phyloP scores from a whole-genome alignment of 331 rosid genomes.

The Malus hybrid region DNA sequence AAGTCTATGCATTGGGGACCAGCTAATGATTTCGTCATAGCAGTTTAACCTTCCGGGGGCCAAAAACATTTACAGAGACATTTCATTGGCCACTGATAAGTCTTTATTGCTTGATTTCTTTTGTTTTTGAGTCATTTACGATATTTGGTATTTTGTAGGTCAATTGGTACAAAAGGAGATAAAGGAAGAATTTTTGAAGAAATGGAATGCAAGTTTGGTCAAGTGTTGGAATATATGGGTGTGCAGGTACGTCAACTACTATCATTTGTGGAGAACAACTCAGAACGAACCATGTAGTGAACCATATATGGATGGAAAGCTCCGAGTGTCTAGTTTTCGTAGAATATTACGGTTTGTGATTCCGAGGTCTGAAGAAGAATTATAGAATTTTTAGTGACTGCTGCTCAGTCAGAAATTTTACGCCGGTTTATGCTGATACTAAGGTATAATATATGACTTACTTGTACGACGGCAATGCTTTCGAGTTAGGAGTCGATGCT shows the following conservation, averaged over 20 bases:
- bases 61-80: rapidly evolving
- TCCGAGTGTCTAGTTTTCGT: not conserved
- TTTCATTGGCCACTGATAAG: no score
- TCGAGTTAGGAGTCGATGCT: not conserved
- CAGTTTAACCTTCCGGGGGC: rapidly evolving
- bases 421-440: not conserved
- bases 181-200: no score
- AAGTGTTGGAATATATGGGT: no score
- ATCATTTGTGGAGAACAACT: no score
- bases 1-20: no score
- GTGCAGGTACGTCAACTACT: no score
- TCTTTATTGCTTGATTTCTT: not conserved
- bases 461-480: not conserved
- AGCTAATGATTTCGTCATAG: rapidly evolving
- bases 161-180: not conserved
- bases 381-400: not conserved
- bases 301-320: not conserved
- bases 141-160: not conserved
- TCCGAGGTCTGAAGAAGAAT: not conserved
- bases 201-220: no score
- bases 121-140: not conserved
- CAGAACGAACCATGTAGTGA: not conserved
- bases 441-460: not conserved
- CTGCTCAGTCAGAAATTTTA: no score
- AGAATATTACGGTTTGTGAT: not conserved